phyloP scores from a whole-genome alignment of 768 basidiomycete species.

The Lentinula sp. region DNA sequence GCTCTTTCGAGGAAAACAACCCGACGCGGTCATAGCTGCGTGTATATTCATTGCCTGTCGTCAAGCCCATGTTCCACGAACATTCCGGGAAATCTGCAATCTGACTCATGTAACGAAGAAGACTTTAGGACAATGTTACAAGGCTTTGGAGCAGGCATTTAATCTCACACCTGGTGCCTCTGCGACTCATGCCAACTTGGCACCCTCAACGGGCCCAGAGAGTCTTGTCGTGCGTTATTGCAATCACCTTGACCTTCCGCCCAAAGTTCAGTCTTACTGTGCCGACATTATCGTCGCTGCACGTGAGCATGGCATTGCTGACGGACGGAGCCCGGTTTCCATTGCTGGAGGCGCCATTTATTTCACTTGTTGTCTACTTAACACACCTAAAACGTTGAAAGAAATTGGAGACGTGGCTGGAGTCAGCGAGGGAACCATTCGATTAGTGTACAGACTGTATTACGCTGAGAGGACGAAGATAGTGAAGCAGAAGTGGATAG shows the following conservation, averaged over 20 bases:
- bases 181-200: slow-evolving; percentile 35
- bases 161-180: slow-evolving; percentile 81
- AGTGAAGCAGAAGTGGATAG: slow-evolving; percentile 83
- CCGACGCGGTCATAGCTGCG: slow-evolving; percentile 92
- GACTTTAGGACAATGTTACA: slow-evolving; percentile 89
- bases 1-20: slow-evolving; percentile 82
- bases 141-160: slow-evolving; percentile 82
- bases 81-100: slow-evolving; percentile 94
- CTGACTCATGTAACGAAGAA: slow-evolving; percentile 94
- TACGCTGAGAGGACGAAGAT: slow-evolving; percentile 68
- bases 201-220: slow-evolving; percentile 67
- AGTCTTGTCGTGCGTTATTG: slow-evolving; percentile 89
- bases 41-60: slow-evolving; percentile 98
- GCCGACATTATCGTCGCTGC: slow-evolving; percentile 77
- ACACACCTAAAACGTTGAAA: slow-evolving; percentile 64
- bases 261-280: slow-evolving; percentile 79
- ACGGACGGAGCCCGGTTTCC: slow-evolving; percentile 94
- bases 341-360: slow-evolving; percentile 97
- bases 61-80: slow-evolving; percentile 91
- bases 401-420: slow-evolving; percentile 91
- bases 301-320: slow-evolving; percentile 80
- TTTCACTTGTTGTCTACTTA: slow-evolving; percentile 83
- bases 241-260: slow-evolving; percentile 83
- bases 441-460: slow-evolving; percentile 80
- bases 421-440: slow-evolving; percentile 94